phyloP scores from a whole-genome alignment of 352 stramenopile genomes.

The Globisporangium iwayamae region DNA sequence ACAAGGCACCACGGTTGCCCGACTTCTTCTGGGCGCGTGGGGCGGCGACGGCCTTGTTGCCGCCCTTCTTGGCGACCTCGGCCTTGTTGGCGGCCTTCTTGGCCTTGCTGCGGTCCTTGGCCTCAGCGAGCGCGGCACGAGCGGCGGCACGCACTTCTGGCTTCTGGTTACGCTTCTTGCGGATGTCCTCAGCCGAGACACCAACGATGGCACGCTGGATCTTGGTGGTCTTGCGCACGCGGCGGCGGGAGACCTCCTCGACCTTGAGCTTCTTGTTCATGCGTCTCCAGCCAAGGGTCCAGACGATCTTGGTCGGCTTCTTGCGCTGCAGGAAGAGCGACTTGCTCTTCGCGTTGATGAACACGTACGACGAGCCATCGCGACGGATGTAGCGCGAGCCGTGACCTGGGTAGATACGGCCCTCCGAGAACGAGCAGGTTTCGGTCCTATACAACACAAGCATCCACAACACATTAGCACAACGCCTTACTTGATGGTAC shows the following conservation, averaged over 20 bases:
- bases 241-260: conserved; percentile 78
- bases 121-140: conserved; percentile 86
- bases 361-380: conserved; percentile 94
- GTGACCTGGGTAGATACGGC: conserved; percentile 98
- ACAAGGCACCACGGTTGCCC: conserved; percentile 87
- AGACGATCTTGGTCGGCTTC: conserved; percentile 99
- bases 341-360: conserved; percentile 97
- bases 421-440: conserved; percentile 89
- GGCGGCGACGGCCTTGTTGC: conserved; percentile 64
- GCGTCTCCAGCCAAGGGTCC: conserved; percentile 96
- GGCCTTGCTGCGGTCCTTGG: conserved; percentile 87
- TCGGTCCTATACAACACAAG: conserved; percentile 57
- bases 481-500: neutral
- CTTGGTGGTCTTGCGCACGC: conserved; percentile 94
- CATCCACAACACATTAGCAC: conserved; percentile 10
- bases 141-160: conserved; percentile 89
- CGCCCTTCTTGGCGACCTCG: conserved; percentile 53
- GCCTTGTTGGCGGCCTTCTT: conserved; percentile 70
- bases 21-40: conserved; percentile 85
- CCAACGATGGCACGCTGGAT: conserved; percentile 97
- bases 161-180: conserved; percentile 98
- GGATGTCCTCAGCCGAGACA: conserved; percentile 96
- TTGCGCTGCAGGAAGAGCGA: conserved; percentile 98
- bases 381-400: conserved; percentile 98
- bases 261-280: conserved; percentile 99